Percentiles rank a stretch among this genome's conserved stretches.
Conservation (phyloP, 2,329 filamentous ascomycete genomes). For the Pseudogymnoascus sp. region DNA sequence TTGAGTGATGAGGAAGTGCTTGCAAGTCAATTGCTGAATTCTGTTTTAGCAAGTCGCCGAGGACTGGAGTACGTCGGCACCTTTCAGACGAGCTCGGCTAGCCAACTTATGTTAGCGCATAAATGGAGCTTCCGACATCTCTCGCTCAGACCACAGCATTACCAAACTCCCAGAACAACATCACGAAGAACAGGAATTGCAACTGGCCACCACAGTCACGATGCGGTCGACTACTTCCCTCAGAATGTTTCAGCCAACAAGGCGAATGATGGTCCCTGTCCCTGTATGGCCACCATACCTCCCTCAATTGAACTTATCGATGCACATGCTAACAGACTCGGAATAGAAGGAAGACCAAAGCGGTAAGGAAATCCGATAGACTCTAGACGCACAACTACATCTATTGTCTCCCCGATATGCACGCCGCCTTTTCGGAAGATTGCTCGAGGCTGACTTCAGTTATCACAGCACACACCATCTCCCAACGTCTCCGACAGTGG, state of each 20-base stretch:
- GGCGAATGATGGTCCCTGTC: conserved; percentile 59
- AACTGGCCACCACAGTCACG: conserved; percentile 12
- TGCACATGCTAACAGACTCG: conserved; percentile 5
- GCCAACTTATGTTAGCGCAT: conserved; percentile 28
- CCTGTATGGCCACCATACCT: conserved; percentile 52
- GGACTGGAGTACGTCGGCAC: conserved; percentile 16
- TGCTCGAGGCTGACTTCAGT: conserved; percentile 11
- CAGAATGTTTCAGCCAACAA: conserved; percentile 58
- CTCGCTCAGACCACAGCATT: conserved; percentile 13
- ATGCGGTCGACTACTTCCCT: conserved; percentile 49
- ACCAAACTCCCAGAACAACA: conserved; percentile 11
- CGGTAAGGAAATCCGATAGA: conserved; percentile 39
- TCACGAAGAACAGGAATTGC: conserved; percentile 10
- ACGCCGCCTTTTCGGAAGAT: not conserved
- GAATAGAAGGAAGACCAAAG: conserved; percentile 56
- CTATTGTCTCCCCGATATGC: not conserved
- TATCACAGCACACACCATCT: conserved; percentile 80
- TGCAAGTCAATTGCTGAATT: conserved; percentile 10
- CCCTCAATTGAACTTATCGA: conserved; percentile 22
- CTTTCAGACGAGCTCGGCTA: conserved; percentile 19
- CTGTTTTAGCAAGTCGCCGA: conserved; percentile 17
- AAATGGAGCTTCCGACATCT: conserved; percentile 16
- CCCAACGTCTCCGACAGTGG: conserved; percentile 83
- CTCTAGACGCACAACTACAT: conserved; percentile 16
- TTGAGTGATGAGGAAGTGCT: not conserved